Percentiles rank a stretch among this genome's conserved stretches.
phyloP scores from a whole-genome alignment of 108 stramenopile species.

The Cafeteria roenbergensis region DNA sequence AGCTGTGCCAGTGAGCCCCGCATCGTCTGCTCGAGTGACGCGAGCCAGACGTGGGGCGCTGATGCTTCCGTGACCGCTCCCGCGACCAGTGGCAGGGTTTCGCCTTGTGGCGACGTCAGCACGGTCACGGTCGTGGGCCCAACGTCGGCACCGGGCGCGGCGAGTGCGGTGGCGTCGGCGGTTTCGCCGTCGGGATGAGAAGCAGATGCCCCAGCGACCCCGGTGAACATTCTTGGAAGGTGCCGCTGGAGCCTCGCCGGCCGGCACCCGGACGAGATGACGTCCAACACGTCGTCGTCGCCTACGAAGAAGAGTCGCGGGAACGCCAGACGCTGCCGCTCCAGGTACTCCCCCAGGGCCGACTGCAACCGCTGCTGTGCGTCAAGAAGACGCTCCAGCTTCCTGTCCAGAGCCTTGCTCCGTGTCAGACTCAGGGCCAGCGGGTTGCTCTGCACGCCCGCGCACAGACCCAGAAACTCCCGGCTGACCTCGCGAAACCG shows the following conservation, averaged over 20 bases:
- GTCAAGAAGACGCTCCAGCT: conserved; percentile 72
- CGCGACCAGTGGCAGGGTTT: conserved; percentile 58
- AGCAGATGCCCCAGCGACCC: no score
- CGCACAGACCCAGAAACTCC: conserved; percentile 75
- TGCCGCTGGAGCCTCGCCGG: conserved; percentile 80
- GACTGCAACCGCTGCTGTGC: conserved; percentile 77
- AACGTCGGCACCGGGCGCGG: conserved; percentile 5
- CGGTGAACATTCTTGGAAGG: conserved; percentile 95
- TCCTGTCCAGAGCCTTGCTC: conserved; percentile 68
- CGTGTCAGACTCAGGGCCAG: conserved; percentile 19
- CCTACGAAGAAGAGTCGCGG: conserved; percentile 96
- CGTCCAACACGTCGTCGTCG: conserved; percentile 95
- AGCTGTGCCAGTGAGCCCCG: no score
- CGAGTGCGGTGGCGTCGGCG: no score
- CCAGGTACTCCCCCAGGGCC: conserved; percentile 88
- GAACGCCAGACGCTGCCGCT: conserved; percentile 80
- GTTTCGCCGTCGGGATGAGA: no score
- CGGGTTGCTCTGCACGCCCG: conserved; percentile 80
- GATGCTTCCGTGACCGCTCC: conserved; percentile 55
- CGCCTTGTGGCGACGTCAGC: conserved; percentile 87
- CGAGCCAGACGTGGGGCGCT: conserved; percentile 81
- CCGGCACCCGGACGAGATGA: conserved; percentile 79
- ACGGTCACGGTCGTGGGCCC: conserved; percentile 7
- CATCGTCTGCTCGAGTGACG: conserved; percentile 71
- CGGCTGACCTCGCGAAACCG: conserved; percentile 85